A percentile compares a stretch with the other conserved stretches of the same genome.
Evolutionary conservation across 495 filamentous ascomycete genomes (phyloP).

Genomic region (Talaromyces stipitatus): DNA sequence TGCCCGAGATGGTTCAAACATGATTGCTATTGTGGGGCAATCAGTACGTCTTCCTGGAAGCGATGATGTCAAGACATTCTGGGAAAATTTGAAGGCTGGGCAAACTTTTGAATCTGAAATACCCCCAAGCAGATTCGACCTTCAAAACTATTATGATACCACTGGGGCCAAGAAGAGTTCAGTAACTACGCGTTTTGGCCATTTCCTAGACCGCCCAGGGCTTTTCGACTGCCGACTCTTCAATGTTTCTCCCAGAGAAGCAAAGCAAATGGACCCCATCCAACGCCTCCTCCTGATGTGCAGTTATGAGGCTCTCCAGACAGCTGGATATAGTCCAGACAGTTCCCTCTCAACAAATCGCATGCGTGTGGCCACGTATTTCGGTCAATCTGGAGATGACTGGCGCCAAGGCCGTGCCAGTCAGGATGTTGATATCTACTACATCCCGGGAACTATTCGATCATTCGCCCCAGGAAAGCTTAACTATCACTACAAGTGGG

Average conservation of each 20-base stretch:
- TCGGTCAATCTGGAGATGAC: constrained; percentile 28
- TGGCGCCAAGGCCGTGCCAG: constrained; percentile 25
- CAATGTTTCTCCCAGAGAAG: constrained; percentile 34
- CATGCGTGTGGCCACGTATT: constrained; percentile 28
- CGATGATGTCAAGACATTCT: constrained; percentile 11
- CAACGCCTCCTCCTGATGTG: constrained; percentile 26
- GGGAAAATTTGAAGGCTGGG: too few species aligned
- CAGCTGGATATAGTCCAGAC: constrained; percentile 24
- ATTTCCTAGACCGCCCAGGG: constrained; percentile 26
- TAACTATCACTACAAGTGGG: constrained; percentile 38
- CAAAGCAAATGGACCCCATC: constrained; percentile 26
- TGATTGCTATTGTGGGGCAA: constrained; percentile 16
- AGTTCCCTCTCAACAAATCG: constrained; percentile 21
- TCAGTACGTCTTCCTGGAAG: constrained; percentile 15
- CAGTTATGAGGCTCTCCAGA: constrained; percentile 33
- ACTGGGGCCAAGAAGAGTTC: constrained; percentile 24
- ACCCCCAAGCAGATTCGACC: too few species aligned
- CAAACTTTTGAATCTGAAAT: too few species aligned
- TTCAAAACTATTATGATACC: too few species aligned
- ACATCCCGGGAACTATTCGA: constrained; percentile 27
- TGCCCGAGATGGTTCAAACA: neutral
- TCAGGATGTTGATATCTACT: constrained; percentile 33
- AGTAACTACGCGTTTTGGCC: constrained; percentile 21
- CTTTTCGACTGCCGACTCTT: constrained; percentile 34
- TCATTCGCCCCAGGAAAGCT: constrained; percentile 32